These are phyloP conservation scores for Saccharomycopsis lassenensis DNA, from an alignment of 805 yeast genomes.

Conservation along the genomic window DNA sequence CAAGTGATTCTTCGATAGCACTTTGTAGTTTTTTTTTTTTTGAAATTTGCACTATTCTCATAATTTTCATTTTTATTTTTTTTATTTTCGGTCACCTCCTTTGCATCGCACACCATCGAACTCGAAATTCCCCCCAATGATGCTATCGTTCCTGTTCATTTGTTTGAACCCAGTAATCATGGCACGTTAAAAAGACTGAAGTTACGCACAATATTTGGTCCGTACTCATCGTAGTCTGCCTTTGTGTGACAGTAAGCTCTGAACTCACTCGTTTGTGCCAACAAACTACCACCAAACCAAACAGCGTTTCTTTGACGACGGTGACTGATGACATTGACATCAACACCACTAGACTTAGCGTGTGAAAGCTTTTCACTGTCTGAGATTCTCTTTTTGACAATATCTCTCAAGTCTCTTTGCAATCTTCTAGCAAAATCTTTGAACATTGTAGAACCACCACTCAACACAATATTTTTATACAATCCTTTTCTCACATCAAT, in stretches of 20 bases:
- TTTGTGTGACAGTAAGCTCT: slow-evolving; percentile 94
- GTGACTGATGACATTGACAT: slow-evolving; percentile 93
- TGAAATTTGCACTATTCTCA: no score
- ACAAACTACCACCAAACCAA: slow-evolving; percentile 96
- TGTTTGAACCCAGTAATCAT: no score
- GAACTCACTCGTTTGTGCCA: slow-evolving; percentile 96
- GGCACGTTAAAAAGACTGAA: slow-evolving; percentile 91
- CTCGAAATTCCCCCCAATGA: no score
- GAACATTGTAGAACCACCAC: slow-evolving; percentile 99
- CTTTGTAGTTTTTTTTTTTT: no score
- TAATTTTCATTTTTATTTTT: no score
- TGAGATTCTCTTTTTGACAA: slow-evolving; percentile 83
- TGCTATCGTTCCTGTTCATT: no score
- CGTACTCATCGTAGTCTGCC: slow-evolving; percentile 94
- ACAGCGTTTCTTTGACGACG: slow-evolving; percentile 97
- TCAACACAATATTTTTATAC: slow-evolving; percentile 87
- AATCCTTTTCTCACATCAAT: slow-evolving; percentile 96
- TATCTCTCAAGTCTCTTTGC: slow-evolving; percentile 82
- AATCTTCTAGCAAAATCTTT: slow-evolving; percentile 95
- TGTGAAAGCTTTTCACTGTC: slow-evolving; percentile 61
- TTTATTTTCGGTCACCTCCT: no score
- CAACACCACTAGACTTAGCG: slow-evolving; percentile 84
- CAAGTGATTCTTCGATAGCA: no score
- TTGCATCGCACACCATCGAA: no score
- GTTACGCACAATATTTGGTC: slow-evolving; percentile 96